phyloP scores from a whole-genome alignment of 768 basidiomycete species.

The Panaeolus papilionaceus region DNA sequence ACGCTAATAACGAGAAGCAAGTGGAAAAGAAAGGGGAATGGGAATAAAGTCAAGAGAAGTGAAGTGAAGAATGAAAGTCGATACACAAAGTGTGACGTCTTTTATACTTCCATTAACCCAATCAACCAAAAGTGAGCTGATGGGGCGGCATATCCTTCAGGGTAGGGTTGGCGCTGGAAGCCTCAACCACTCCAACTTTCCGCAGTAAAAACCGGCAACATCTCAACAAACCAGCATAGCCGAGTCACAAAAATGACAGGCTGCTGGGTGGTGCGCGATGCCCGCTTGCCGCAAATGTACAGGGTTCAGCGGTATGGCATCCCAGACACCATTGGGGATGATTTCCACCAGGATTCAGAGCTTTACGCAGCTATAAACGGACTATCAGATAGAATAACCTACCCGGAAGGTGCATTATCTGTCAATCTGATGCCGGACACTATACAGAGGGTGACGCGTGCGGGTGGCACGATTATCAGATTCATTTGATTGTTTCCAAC shows the following conservation, averaged over 20 bases:
- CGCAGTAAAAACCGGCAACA: neutral
- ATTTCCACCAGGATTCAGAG: neutral
- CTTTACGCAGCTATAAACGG: neutral
- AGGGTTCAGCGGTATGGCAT: neutral
- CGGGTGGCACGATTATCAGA: neutral
- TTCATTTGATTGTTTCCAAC: neutral
- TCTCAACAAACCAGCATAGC: constrained; percentile 11
- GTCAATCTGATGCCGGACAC: neutral
- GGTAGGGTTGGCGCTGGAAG: constrained; percentile 13
- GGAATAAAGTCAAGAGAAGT: neutral
- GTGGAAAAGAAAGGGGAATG: neutral
- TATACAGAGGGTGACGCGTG: neutral
- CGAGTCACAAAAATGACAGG: constrained; percentile 3
- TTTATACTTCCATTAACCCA: constrained; percentile 2
- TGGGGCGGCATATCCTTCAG: constrained; percentile 3
- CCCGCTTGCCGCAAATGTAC: neutral
- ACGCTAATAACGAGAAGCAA: too few species aligned
- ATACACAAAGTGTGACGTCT: neutral
- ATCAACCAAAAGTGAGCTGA: neutral
- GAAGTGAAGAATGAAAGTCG: neutral
- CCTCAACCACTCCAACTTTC: neutral
- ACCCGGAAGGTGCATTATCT: neutral
- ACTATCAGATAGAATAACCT: neutral
- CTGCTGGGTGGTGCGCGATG: neutral
- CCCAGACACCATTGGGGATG: neutral